Percentiles rank a stretch among this genome's conserved stretches.
Evolutionary conservation across 768 basidiomycete genomes (phyloP).

Genomic region (Mycena rosella): DNA sequence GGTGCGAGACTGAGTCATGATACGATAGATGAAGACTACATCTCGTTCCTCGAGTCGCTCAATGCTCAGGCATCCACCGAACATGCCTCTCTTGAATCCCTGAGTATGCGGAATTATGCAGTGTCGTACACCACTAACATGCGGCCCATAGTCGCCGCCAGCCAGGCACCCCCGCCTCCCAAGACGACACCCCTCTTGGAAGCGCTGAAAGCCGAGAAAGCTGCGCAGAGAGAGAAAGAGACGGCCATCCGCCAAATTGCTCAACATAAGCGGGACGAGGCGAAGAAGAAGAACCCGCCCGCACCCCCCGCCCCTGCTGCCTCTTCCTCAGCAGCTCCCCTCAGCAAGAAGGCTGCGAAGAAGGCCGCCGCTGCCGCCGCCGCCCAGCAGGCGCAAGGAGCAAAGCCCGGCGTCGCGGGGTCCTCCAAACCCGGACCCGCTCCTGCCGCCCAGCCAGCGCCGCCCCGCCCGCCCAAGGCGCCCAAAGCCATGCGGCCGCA

Average conservation of each 20-base stretch:
- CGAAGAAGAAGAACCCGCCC: conserved; percentile 50
- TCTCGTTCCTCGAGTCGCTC: conserved; percentile 84
- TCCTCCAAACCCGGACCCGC: conserved; percentile 49
- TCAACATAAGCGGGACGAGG: conserved; percentile 71
- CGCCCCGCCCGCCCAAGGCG: conserved; percentile 41
- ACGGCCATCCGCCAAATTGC: conserved; percentile 78
- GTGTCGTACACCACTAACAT: not conserved
- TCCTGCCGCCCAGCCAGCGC: conserved; percentile 30
- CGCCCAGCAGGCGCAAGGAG: conserved; percentile 34
- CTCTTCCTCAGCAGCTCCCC: conserved; percentile 32
- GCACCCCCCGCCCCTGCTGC: conserved; percentile 36
- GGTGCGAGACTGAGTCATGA: conserved; percentile 13
- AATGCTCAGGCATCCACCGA: conserved; percentile 66
- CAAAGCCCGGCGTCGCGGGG: conserved; percentile 41
- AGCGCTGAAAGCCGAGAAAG: conserved; percentile 89
- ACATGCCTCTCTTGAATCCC: conserved; percentile 71
- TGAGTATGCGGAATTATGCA: conserved; percentile 58
- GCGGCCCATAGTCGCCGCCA: conserved; percentile 67
- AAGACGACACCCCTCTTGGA: conserved; percentile 94
- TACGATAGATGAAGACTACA: conserved; percentile 80
- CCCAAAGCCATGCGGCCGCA: conserved; percentile 29
- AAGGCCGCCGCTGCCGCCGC: conserved; percentile 42
- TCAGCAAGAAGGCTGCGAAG: conserved; percentile 51
- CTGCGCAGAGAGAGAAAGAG: conserved; percentile 78
- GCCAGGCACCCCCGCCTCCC: conserved; percentile 69